Conservation (phyloP, 371 early-diverging fungal species). For the Gilbertella persicaria region DNA sequence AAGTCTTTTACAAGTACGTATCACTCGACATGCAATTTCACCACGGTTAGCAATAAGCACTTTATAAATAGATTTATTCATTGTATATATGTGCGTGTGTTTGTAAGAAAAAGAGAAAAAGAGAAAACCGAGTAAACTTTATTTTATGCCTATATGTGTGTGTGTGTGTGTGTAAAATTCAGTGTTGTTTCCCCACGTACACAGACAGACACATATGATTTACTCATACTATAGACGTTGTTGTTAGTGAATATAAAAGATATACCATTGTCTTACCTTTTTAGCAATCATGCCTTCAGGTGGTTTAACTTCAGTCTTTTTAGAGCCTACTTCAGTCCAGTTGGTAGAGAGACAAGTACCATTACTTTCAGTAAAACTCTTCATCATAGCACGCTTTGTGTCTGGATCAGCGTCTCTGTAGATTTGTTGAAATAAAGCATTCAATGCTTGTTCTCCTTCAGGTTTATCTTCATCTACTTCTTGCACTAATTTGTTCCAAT, state of each 20-base stretch:
- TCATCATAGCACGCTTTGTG: conserved; percentile 96
- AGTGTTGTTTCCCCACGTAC: no score
- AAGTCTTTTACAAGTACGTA: conserved; percentile 79
- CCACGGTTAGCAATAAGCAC: conserved; percentile 97
- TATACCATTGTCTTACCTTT: conserved; percentile 42
- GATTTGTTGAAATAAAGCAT: conserved; percentile 89
- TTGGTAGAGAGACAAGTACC: conserved; percentile 97
- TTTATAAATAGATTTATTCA: conserved; percentile 74
- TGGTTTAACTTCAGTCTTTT: conserved; percentile 81
- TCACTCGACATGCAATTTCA: conserved; percentile 94
- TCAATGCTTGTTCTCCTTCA: conserved; percentile 86
- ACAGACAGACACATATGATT: no score
- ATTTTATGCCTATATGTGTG: no score
- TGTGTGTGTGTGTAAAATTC: no score
- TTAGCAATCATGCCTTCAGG: conserved; percentile 93
- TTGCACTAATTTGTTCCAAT: conserved; percentile 82
- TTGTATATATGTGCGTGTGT: neutral
- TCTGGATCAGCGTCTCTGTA: conserved; percentile 93
- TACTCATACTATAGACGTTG: no score
- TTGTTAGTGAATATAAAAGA: neutral
- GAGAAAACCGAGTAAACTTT: neutral
- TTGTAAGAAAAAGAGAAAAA: conserved; percentile 2
- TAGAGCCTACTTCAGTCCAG: conserved; percentile 92
- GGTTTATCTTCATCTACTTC: conserved; percentile 76
- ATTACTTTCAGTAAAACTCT: conserved; percentile 93